Base-by-base conservation (phyloP, 306 rosid species). In the Elaeagnus macrophylla region DNA sequence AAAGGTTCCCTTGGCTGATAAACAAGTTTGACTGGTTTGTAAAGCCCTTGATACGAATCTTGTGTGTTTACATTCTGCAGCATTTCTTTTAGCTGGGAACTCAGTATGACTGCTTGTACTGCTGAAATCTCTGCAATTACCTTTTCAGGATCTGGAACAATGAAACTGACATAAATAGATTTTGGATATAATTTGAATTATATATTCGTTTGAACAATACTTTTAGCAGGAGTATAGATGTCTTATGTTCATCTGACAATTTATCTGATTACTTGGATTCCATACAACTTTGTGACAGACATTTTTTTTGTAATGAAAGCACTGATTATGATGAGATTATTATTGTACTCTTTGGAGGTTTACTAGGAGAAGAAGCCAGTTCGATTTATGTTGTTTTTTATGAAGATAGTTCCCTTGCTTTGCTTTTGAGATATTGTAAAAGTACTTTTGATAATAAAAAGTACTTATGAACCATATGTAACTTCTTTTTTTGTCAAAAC, bases 1-100 rank as follows among this genome's bases (percentile, higher is more conserved):
- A 91, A 86, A 39, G 87, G 89, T 64, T 91, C 93, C 71, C 87
- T 82, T 55, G 99, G 93, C 77, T 81, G 83, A 55, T 82, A 86
- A 60, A 67, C 61, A 51, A 87, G 78, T 72, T 87, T 91, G 80
- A 86, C 73, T 53, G 99, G 89, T 68, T 81, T 86, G 69, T 65
- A 70, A 48, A 69, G 72, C 52, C 83, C 87, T 15, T 85, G 77
- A 62, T 45, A 25, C 48, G 59, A 47, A 47, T 72, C 76, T 16
- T 78, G 75, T 11, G 88, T 72, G 62, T 77, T 73, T 54, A 72
- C 79, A 61, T 69, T 82, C 64, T 57, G 70, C 74, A 91, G 59
- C 66, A 91, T 72, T 70, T 91, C 93, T 73, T 77, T 87, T 39
- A 91, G 78, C 77, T 83, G 93, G 66, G 89, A 80, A 67, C 85